Base-by-base conservation (phyloP, 2,329 filamentous ascomycete species). In the Dothideomycetidae sp. region DNA sequence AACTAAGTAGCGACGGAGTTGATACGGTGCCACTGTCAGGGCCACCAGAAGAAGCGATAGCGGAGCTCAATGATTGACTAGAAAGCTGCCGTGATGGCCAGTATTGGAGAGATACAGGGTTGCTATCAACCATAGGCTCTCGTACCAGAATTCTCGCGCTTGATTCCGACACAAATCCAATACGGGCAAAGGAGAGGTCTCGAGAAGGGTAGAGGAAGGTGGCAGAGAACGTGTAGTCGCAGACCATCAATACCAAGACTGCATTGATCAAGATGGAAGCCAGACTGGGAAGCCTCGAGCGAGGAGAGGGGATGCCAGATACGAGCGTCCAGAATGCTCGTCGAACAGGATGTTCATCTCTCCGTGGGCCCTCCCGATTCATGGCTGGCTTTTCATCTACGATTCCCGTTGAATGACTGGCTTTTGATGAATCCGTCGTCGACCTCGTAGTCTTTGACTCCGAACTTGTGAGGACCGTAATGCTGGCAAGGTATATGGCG, bases 161-260 rank as follows among this genome's bases (percentile, higher is more conserved):
- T 0, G 68, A 72, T 12, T 81, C 71, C 3, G 85, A 93, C 17
- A 96, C 78, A 54, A 88, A 88, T 16, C 90, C 90, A 11, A 93
- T 64, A 5, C 90, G 73, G 29, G 82, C 81, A 55, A 98, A 93
- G 0, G 85, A 82, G 9, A 93, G 63, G 46, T 92, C 76, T 17
- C 81, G 63, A 16, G 68, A 75, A 3, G 78, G 75, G 55, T 93
- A 69, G 21, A 79, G 70, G 42, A 78, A 56, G 9, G 74, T 73
- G 2, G 80, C 78, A 13, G 81, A 73, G 52, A 81, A 85, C 10
- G 93, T 67, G 28, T 86, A 71, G 55, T 98, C 90, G 16, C 78
- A 67, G 0, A 78, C 72, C 57, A 88, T 72, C 5, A 71, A 63
- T 4, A 84, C 67, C 29, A 90, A 62, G 2, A 69, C 59, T 12